Base-by-base conservation (phyloP, 495 filamentous ascomycete genomes). In the Aspergillus wentii region DNA sequence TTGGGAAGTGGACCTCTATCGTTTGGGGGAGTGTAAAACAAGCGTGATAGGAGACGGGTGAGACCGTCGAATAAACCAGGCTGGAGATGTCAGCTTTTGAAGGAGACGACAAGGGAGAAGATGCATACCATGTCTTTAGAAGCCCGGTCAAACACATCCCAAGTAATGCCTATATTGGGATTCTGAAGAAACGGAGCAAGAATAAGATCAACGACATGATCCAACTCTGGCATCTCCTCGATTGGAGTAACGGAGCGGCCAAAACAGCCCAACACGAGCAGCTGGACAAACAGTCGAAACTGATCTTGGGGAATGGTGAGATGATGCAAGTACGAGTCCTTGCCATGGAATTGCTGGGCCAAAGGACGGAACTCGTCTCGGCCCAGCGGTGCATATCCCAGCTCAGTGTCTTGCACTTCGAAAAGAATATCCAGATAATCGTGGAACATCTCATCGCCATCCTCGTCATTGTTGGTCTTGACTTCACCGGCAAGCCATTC, bases 51-150 rank as follows among this genome's bases (percentile, higher is more conserved):
- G 4, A 29, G 11, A n/a, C 14, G 26, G 4, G 11, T 29, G 11
- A 29, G 26, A n/a, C 26, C 26, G 11, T 9, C 14, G 26, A 29
- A n/a, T 29, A 29, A 5, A 4, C 10, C 26, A 4, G 26, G 26
- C 26, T 29, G 26, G 5, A 33, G 10, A 17, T 10, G 14, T 29
- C 14, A 29, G 10, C 11, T n/a, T 6, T 29, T 29, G 3, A 5
- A 29, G 4, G n/a, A 14, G 19, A 20, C n/a, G 17, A 20, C 27
- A 7, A 32, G 6, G 17, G 7, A 30, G 17, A 30, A 10, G 32
- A 37, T 31, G 13, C 48, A 21, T 54, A 56, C 55, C 52, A 49
- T 29, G 11, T 5, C 11, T n/a, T n/a, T 3, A 17, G 4, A n/a
- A 33, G 5, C 31, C 14, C 14, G 26, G 14, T 33, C 31, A 33